These are phyloP conservation scores for Colletotrichum sp. DNA, from an alignment of 2,329 filamentous ascomycete genomes.

Conservation along the genomic window DNA sequence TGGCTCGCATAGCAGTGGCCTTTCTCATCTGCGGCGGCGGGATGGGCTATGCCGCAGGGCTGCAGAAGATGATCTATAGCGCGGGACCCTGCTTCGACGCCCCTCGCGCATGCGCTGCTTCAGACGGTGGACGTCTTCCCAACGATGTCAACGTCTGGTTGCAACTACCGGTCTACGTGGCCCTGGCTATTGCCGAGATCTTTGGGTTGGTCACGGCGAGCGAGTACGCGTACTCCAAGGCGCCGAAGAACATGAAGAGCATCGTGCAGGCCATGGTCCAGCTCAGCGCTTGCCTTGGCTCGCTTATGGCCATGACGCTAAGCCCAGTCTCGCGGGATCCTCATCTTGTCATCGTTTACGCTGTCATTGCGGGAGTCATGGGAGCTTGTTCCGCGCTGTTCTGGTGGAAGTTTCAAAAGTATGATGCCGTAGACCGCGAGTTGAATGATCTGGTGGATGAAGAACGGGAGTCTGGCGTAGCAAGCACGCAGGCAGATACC, in stretches of 20 bases:
- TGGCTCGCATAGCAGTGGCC: constrained; percentile 56
- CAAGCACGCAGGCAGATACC: background rate
- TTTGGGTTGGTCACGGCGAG: constrained; percentile 44
- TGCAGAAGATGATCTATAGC: constrained; percentile 46
- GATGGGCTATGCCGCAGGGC: constrained; percentile 55
- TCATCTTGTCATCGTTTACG: background rate
- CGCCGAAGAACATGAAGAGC: constrained; percentile 43
- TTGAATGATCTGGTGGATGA: background rate
- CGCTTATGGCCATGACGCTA: background rate
- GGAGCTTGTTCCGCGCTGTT: background rate
- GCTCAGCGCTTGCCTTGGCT: constrained; percentile 20
- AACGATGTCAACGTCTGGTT: constrained; percentile 42
- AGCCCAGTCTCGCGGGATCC: background rate
- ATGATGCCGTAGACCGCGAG: background rate
- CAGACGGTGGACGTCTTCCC: constrained; percentile 17
- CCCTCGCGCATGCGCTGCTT: constrained; percentile 28
- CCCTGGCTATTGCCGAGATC: constrained; percentile 44
- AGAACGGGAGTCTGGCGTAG: background rate
- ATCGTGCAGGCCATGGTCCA: constrained; percentile 32
- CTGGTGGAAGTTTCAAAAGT: background rate
- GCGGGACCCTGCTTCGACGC: constrained; percentile 22
- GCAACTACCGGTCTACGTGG: constrained; percentile 42
- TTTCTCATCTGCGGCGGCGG: constrained; percentile 50
- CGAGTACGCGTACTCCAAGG: constrained; percentile 47
- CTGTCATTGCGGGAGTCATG: background rate